Evolutionary conservation across 352 stramenopile species (phyloP).

Genomic region (Pythium aristosporum): DNA sequence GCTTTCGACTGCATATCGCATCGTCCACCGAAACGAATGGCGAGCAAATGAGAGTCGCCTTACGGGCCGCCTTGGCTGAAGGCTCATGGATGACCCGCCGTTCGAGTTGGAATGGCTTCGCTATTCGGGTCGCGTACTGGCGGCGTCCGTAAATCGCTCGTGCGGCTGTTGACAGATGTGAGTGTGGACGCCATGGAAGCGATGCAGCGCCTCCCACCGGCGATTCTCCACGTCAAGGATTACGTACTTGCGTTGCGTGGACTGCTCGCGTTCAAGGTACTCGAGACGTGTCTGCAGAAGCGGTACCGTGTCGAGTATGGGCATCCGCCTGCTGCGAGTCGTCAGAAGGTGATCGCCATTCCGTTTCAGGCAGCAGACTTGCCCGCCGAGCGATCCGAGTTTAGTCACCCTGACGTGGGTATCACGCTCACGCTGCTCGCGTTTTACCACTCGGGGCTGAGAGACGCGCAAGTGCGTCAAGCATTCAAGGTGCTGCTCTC

Average conservation of each 20-base stretch:
- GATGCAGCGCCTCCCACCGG: slow-evolving; percentile 15
- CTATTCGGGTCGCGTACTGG: slow-evolving; percentile 17
- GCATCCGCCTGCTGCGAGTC: slow-evolving; percentile 35
- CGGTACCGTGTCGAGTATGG: slow-evolving; percentile 83
- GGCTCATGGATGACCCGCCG: slow-evolving; percentile 59
- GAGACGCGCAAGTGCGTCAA: slow-evolving; percentile 41
- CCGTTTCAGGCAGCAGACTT: slow-evolving; percentile 86
- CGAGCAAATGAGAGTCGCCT: slow-evolving; percentile 15
- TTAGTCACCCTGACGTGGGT: slow-evolving; percentile 85
- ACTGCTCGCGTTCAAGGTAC: slow-evolving; percentile 68
- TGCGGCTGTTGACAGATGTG: slow-evolving; percentile 38
- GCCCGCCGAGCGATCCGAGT: slow-evolving; percentile 80
- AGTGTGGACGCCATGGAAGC: slow-evolving; percentile 24
- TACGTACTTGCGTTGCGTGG: slow-evolving; percentile 70
- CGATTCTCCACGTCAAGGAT: slow-evolving; percentile 28
- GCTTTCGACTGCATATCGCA: slow-evolving; percentile 38
- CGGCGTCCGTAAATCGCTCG: slow-evolving; percentile 26
- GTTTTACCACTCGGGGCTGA: slow-evolving; percentile 85
- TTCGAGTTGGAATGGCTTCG: slow-evolving; percentile 71
- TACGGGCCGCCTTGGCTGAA: slow-evolving; percentile 50
- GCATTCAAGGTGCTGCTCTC: slow-evolving; percentile 56
- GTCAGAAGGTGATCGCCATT: slow-evolving; percentile 75
- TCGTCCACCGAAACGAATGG: slow-evolving; percentile 2
- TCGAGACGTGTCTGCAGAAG: slow-evolving; percentile 86
- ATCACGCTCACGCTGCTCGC: slow-evolving; percentile 80